A percentile compares a stretch with the other conserved stretches of the same genome.
Conservation (phyloP, 257 asterid species). For the Nyctanthes arbortristis region DNA sequence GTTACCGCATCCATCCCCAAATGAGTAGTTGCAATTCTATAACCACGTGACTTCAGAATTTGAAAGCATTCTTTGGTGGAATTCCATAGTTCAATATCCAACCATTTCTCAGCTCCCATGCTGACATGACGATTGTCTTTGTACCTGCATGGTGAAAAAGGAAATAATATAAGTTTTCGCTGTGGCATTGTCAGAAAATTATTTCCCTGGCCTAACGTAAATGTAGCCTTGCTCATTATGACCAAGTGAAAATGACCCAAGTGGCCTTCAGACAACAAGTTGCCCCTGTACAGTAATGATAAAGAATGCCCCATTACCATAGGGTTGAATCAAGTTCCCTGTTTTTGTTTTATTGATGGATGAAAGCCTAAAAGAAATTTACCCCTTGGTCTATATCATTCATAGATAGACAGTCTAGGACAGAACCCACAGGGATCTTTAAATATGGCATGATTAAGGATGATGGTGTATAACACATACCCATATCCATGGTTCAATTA, state of each 20-base stretch:
- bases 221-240: not conserved
- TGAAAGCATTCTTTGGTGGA: slow-evolving; percentile 71
- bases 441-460: not conserved
- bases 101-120: slow-evolving; percentile 99
- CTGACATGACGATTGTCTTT: slow-evolving; percentile 94
- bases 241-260: not conserved
- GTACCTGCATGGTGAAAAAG: slow-evolving; percentile 50
- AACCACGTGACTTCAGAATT: slow-evolving; percentile 84
- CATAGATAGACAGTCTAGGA: not conserved
- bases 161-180: not conserved
- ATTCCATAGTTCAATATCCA: slow-evolving; percentile 94
- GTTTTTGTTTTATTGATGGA: not conserved
- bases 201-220: not conserved
- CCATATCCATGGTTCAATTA: not conserved
- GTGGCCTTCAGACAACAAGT: not conserved
- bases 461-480: not conserved
- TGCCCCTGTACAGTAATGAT: not conserved
- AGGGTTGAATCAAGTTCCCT: not conserved
- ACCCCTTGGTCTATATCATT: not conserved
- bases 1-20: slow-evolving; percentile 71
- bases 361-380: not conserved
- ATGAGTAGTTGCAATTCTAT: slow-evolving; percentile 85
- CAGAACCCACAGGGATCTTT: not conserved
- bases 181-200: not conserved
- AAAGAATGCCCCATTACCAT: not conserved